phyloP scores from a whole-genome alignment of 106 monocot genomes.

The Apostasia ramifera region DNA sequence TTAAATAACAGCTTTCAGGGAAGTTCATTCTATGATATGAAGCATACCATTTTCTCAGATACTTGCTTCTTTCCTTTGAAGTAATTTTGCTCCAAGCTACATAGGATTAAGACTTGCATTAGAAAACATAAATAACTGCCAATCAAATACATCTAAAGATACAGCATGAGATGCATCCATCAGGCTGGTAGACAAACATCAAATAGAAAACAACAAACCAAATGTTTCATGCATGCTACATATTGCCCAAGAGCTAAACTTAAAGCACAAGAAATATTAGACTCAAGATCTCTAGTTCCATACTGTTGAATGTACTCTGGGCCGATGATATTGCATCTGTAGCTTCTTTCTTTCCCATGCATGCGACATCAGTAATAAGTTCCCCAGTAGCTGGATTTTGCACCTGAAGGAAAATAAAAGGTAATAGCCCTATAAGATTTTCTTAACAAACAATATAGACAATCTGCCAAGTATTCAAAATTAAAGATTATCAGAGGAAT shows the following conservation, averaged over 20 bases:
- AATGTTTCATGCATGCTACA: neutral
- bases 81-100: conserved; percentile 92
- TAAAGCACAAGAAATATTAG: neutral
- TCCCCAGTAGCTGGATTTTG: conserved; percentile 85
- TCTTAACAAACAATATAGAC: neutral
- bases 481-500: no score
- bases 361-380: conserved; percentile 68
- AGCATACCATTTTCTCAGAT: conserved; percentile 78
- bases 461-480: no score
- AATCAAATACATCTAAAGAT: neutral
- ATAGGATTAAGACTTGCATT: conserved; percentile 7
- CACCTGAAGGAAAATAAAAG: conserved; percentile 36
- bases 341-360: conserved; percentile 83
- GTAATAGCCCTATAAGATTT: neutral
- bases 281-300: conserved; percentile 6
- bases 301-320: conserved; percentile 61
- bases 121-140: neutral
- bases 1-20: neutral
- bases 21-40: neutral
- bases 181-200: no score
- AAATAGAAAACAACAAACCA: neutral
- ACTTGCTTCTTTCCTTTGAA: conserved; percentile 81
- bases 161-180: no score
- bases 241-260: no score
- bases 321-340: conserved; percentile 81